A percentile compares a stretch with the other conserved stretches of the same genome.
Conservation (phyloP, 2,329 filamentous ascomycete genomes). For the Chrysoporthe puriensis region DNA sequence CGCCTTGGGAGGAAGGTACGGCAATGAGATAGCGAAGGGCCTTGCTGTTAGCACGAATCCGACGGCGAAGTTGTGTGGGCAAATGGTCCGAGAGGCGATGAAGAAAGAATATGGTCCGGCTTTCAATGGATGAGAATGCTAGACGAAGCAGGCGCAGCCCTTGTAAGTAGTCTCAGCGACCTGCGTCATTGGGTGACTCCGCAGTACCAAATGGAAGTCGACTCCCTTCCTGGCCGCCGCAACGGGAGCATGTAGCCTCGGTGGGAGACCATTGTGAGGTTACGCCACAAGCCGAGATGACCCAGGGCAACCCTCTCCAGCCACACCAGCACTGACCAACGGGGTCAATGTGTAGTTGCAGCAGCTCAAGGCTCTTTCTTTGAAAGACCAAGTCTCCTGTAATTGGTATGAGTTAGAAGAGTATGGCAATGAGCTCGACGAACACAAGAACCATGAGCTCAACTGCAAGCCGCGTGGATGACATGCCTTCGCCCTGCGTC, state of each 20-base stretch:
- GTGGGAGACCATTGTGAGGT: neutral
- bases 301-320: neutral
- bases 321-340: neutral
- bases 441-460: neutral
- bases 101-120: conserved; percentile 67
- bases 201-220: neutral
- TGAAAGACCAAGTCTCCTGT: conserved; percentile 33
- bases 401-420: conserved; percentile 15
- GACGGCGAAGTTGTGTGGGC: conserved; percentile 69
- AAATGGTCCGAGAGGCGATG: conserved; percentile 72
- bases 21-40: conserved; percentile 66
- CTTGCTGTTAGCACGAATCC: conserved; percentile 69
- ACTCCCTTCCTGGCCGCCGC: neutral
- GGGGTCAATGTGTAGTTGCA: neutral
- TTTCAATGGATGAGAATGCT: conserved; percentile 35
- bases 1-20: conserved; percentile 65
- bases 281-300: neutral
- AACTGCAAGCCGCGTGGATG: neutral
- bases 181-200: neutral
- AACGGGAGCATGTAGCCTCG: neutral
- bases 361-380: conserved; percentile 12
- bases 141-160: neutral
- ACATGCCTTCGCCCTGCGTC: conserved; percentile 50
- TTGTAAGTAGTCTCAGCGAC: neutral
- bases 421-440: neutral